Conservation (phyloP, 2,329 filamentous ascomycete species). For the Penicillium polonicum region DNA sequence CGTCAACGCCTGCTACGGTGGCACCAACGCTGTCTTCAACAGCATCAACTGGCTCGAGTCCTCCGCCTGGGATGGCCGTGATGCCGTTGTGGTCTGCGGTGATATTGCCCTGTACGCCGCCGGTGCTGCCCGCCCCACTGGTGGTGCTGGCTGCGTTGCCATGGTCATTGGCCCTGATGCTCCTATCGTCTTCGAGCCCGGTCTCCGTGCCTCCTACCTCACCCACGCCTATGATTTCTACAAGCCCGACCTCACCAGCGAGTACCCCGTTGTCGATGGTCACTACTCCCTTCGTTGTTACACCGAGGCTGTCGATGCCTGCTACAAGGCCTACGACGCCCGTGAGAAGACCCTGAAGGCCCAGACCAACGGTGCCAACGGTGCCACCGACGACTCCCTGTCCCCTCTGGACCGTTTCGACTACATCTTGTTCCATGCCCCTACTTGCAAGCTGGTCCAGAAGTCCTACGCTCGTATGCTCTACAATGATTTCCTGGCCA, state of each 20-base stretch:
- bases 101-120: constrained; percentile 86
- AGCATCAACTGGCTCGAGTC: constrained; percentile 82
- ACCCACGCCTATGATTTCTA: constrained; percentile 86
- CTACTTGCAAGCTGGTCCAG: constrained; percentile 82
- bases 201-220: constrained; percentile 77
- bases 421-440: constrained; percentile 78
- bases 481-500: constrained; percentile 79
- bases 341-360: constrained; percentile 63
- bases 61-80: constrained; percentile 79
- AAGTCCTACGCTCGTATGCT: constrained; percentile 82
- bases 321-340: constrained; percentile 77
- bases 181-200: constrained; percentile 73
- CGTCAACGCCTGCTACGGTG: constrained; percentile 82
- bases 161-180: constrained; percentile 77
- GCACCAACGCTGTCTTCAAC: constrained; percentile 83
- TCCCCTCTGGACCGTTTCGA: constrained; percentile 76
- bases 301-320: constrained; percentile 73
- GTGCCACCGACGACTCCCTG: constrained; percentile 50
- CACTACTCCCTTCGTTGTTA: constrained; percentile 83
- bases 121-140: constrained; percentile 76
- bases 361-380: constrained; percentile 51
- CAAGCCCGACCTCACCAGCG: constrained; percentile 84
- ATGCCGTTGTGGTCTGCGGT: constrained; percentile 75
- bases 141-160: constrained; percentile 75
- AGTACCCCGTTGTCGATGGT: constrained; percentile 82